Evolutionary conservation across 305 asterid genomes (phyloP), one percentile per base, ranked within the genome.

Genomic region (Coffea humblotiana): DNA sequence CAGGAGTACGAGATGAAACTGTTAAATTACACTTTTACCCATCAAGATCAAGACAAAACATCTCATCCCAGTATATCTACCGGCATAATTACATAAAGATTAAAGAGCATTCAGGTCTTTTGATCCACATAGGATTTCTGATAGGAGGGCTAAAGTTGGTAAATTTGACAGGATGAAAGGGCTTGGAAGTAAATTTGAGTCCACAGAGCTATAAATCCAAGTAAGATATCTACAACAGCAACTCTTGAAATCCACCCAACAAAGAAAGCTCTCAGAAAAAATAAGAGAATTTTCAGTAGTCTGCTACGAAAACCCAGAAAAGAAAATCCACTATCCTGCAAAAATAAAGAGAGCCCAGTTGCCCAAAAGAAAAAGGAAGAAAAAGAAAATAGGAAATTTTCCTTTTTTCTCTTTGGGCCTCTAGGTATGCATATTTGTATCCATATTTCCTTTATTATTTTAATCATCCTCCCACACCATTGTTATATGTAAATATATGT

Each of bases 201-300:
- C 58, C 64, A 61, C 51, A 45, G 64, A 66, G 65, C 77, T 63
- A 79, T 71, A 70, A 79, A 75, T 68, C 45, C 43, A 63, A 49
- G 67, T 27, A 71, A 72, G 74, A 74, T 74, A 81, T 83, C 84
- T 81, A 60, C 78, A 60, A 74, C 83, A 79, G 61, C 77, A 79
- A 60, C 78, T 43, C 79, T 29, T 58, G n/a, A 68, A 37, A 37
- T 67, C 79, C 74, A 45, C 68, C 83, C 79, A 70, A 40, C 27
- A 60, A 71, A 52, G 27, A 77, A 75, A 77, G 77, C 68, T 52
- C 51, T 32, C 32, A 48, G 77, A 45, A 81, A 80, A 51, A 27
- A 75, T 63, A 21, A 58, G 15, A 47, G 75, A 68, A 76, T 52
- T 84, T 82, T 72, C 82, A 78, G 83, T 78, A 66, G 23, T 52